Base-by-base conservation (phyloP, 495 filamentous ascomycete genomes). In the Talaromyces trachyspermus region DNA sequence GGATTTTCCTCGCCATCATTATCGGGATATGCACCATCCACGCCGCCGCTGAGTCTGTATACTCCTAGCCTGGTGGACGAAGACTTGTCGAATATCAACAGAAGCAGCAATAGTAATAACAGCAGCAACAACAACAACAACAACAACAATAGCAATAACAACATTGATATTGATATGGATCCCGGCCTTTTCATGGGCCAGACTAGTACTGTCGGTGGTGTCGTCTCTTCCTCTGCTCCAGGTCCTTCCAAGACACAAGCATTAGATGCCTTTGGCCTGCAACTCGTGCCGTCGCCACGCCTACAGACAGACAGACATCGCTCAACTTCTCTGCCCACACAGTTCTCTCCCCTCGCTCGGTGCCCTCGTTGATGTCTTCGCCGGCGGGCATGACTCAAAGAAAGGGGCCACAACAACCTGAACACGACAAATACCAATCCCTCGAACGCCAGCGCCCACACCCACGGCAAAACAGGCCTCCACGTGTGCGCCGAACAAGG, bases 1-100 rank as follows among this genome's bases (percentile, higher is more conserved):
- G 42, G 19, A 45, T 46, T 36, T 26, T 30, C 44, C 8, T 46
- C 44, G 8, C 44, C 44, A 14, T 35, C 44, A 35, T 25, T 26
- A 46, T 46, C 44, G n/a, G n/a, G n/a, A 46, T n/a, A 46, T 23
- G 44, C 44, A 12, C 44, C 44, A 36, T 46, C 44, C n/a, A 46
- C 44, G 14, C 44, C 44, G 12, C 15, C 44, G 1, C 7, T 46
- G 9, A 46, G 44, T 17, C 18, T 46, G 12, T 46, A 46, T 33
- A 37, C 44, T 7, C 32, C 44, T 11, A 46, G 44, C 15, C 44
- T 46, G 2, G 26, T 42, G 6, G 44, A 46, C 14, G 44, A 46
- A 20, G 44, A 46, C 32, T 36, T 46, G 22, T 46, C 44, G 2
- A 33, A 24, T 30, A 37, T 18, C 19, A 35, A 36, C 18, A 36